Evolutionary conservation across 164 flowering plant species (phyloP).

Genomic region (Kingdonia uniflora): DNA sequence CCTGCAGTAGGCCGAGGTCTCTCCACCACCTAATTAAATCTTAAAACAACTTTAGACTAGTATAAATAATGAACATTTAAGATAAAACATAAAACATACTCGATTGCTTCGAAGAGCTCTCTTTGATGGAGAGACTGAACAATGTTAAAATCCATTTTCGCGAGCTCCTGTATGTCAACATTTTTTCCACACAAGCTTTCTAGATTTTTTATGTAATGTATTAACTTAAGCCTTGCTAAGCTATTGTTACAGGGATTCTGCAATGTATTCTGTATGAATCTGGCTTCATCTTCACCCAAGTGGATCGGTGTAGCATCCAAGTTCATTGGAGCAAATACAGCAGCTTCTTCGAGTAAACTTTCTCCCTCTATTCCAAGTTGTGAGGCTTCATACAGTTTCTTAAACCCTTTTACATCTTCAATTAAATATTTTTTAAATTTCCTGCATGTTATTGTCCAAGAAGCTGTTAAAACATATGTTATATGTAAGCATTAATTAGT

Average conservation of each 20-base stretch:
- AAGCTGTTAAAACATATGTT: constrained; percentile 18
- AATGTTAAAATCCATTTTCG: constrained; percentile 25
- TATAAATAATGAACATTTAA: background rate
- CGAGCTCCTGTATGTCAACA: constrained; percentile 19
- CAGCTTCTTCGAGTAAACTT: constrained; percentile 35
- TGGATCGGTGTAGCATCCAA: constrained; percentile 13
- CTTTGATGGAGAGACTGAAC: constrained; percentile 25
- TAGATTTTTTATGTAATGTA: constrained; percentile 9
- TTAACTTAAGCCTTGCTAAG: constrained; percentile 24
- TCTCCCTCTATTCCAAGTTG: constrained; percentile 32
- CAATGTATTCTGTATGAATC: constrained; percentile 15
- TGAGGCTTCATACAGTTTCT: constrained; percentile 29
- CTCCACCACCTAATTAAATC: constrained; percentile 51
- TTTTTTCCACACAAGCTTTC: constrained; percentile 2
- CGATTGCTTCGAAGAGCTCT: constrained; percentile 23
- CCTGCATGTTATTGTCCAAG: constrained; percentile 2
- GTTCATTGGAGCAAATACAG: constrained; percentile 16
- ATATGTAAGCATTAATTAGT: background rate
- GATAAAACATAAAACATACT: background rate
- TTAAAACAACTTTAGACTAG: background rate
- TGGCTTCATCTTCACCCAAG: constrained; percentile 12
- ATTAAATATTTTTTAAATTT: background rate
- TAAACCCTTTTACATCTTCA: constrained; percentile 13
- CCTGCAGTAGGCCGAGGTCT: constrained; percentile 27
- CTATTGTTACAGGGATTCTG: constrained; percentile 34